Base-by-base conservation (phyloP, 768 basidiomycete species). In the Phylloporus arenicola region DNA sequence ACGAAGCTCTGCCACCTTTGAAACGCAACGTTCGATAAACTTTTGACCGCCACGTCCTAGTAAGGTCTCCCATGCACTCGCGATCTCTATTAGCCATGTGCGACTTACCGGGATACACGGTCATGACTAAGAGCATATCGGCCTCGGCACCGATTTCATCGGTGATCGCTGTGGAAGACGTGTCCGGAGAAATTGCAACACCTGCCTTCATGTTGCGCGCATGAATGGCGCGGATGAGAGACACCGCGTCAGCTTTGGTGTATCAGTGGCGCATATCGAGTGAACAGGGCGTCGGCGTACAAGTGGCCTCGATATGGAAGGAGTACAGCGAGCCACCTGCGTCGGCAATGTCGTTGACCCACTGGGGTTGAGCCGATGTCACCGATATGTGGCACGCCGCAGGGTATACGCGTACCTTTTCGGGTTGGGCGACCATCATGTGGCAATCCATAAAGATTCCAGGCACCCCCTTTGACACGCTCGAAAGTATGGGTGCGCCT, bases 401-500 rank as follows among this genome's bases (percentile, higher is more conserved):
- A 20, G 39, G 27, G 17, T 17, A 33, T 30, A 8, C 62, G 43
- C n/a, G 46, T 57, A 91, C 94, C 77, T 86, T 85, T 63, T 88
- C 90, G 10, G 96, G 96, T 43, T 97, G 75, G 0, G 92, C 68
- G 17, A 99, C 96, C 96, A 99, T 99, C 96, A 98, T 98, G 71
- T 99, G 96, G 69, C 94, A 97, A 70, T 99, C 96, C 95, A 99
- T 98, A 75, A 93, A 98, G 59, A 97, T 96, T 47, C 82, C 90
- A 2, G 95, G 94, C 19, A 97, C 81, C 31, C 83, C 81, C 68
- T 92, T 92, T 47, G 79, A 75, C 19, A 99, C 84, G 57, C 85
- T 89, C 27, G 87, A 76, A 29, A 98, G 79, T 43, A 98, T 80
- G 7, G 95, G 94, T 30, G 90, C 84, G 51, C 94, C 91, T 92